Conservation (phyloP, 176 grass and related monocot species). For the Elymus sibiricus region DNA sequence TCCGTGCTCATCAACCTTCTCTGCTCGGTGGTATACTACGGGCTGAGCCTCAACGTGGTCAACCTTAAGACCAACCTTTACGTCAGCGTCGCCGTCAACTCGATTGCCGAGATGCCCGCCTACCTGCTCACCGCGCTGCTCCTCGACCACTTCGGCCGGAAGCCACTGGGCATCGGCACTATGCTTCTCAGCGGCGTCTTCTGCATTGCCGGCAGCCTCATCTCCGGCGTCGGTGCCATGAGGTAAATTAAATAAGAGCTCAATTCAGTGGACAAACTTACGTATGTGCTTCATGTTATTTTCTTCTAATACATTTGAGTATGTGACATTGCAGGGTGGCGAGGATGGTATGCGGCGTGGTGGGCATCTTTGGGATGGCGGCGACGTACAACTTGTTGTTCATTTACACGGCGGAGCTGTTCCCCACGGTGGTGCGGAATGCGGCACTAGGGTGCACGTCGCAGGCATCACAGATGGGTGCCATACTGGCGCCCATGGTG, state of each 20-base stretch:
- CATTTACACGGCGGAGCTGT: conserved; percentile 89
- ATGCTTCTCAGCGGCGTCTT: conserved; percentile 74
- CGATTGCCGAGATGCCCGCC: conserved; percentile 58
- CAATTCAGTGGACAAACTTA: background rate
- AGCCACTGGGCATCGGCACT: conserved; percentile 35
- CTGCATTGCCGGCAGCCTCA: conserved; percentile 58
- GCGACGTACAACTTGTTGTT: conserved; percentile 90
- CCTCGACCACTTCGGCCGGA: conserved; percentile 45
- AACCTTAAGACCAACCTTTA: conserved; percentile 96
- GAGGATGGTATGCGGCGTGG: conserved; percentile 69
- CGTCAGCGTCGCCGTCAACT: conserved; percentile 60
- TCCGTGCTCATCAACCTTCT: conserved; percentile 42
- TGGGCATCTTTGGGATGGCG: conserved; percentile 90
- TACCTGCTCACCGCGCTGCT: conserved; percentile 41
- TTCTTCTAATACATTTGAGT: background rate
- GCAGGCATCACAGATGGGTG: conserved; percentile 75
- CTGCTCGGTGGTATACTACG: background rate
- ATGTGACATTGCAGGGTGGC: conserved; percentile 25
- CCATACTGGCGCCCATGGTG: conserved; percentile 74
- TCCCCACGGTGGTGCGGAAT: conserved; percentile 88
- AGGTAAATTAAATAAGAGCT: background rate
- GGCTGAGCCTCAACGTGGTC: conserved; percentile 88
- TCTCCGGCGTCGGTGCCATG: conserved; percentile 31
- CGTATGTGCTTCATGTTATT: background rate
- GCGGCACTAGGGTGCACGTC: conserved; percentile 67